Conservation (phyloP, 139 green algal genomes). For the Tetradesmus lagerheimii region DNA sequence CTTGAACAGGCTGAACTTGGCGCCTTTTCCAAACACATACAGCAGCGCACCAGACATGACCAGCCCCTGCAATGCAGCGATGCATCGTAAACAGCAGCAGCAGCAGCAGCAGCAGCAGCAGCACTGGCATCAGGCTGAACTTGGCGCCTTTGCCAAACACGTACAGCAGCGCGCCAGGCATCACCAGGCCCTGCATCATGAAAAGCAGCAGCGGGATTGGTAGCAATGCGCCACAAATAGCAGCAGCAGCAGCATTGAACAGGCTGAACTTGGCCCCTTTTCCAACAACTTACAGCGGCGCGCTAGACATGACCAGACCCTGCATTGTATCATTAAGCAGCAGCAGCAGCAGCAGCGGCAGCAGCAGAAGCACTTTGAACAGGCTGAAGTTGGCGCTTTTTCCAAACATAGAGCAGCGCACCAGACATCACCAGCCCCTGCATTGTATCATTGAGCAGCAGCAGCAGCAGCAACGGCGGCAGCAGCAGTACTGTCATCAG, state of each 20-base stretch:
- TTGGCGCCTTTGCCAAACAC: background rate
- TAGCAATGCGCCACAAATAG: no score
- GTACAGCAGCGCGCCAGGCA: no score
- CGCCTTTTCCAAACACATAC: conserved; percentile 86
- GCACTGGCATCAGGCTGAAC: background rate
- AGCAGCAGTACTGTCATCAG: background rate
- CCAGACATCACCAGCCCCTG: background rate
- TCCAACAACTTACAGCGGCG: background rate
- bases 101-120: background rate
- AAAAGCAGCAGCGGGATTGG: background rate
- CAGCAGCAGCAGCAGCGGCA: background rate
- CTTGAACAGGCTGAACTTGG: conserved; percentile 97
- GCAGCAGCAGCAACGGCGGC: background rate
- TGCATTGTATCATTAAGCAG: no score
- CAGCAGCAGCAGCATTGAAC: background rate
- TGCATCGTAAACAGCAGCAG: background rate
- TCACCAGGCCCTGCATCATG: background rate
- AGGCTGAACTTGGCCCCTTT: no score
- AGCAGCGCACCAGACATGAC: conserved; percentile 80
- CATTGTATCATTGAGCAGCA: background rate
- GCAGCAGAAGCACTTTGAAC: background rate
- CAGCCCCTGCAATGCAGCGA: conserved; percentile 57
- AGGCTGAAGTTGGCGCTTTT: no score
- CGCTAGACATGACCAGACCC: no score
- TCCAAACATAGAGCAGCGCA: no score